These are phyloP conservation scores for Yamadazyma dendronema DNA, from an alignment of 1,139 yeast genomes.

Conservation along the genomic window DNA sequence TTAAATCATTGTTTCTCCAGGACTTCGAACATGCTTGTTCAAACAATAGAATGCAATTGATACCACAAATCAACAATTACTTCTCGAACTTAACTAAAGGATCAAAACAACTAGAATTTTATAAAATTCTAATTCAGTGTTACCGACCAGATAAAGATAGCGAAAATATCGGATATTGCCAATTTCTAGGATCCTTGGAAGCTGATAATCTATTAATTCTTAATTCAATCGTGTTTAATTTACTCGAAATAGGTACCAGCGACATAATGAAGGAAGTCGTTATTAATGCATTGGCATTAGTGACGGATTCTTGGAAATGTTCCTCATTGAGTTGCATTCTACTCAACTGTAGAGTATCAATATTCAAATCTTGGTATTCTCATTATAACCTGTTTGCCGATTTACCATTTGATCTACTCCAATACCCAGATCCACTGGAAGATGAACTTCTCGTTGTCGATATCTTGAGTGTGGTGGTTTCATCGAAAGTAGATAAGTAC, in stretches of 20 bases:
- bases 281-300: conserved; percentile 18
- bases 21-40: conserved; percentile 20
- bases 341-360: conserved; percentile 25
- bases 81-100: conserved; percentile 1
- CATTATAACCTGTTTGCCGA: conserved; percentile 24
- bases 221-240: conserved; percentile 35
- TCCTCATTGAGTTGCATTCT: conserved; percentile 20
- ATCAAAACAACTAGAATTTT: conserved; percentile 25
- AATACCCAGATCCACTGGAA: conserved; percentile 36
- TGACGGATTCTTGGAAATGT: background rate
- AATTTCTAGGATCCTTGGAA: conserved; percentile 34
- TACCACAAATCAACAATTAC: conserved; percentile 7
- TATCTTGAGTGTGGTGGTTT: conserved; percentile 32
- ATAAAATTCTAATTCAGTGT: conserved; percentile 26
- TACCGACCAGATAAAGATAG: conserved; percentile 18
- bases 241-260: conserved; percentile 38
- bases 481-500: conserved; percentile 13
- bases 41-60: conserved; percentile 9
- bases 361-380: conserved; percentile 44
- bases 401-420: conserved; percentile 36
- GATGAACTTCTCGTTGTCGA: conserved; percentile 28
- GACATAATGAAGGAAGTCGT: conserved; percentile 20
- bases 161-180: conserved; percentile 29
- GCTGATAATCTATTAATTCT: conserved; percentile 25
- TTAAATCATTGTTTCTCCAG: conserved; percentile 16